Evolutionary conservation across 2,329 filamentous ascomycete species (phyloP).

Genomic region (Trichoderma guizhouense): DNA sequence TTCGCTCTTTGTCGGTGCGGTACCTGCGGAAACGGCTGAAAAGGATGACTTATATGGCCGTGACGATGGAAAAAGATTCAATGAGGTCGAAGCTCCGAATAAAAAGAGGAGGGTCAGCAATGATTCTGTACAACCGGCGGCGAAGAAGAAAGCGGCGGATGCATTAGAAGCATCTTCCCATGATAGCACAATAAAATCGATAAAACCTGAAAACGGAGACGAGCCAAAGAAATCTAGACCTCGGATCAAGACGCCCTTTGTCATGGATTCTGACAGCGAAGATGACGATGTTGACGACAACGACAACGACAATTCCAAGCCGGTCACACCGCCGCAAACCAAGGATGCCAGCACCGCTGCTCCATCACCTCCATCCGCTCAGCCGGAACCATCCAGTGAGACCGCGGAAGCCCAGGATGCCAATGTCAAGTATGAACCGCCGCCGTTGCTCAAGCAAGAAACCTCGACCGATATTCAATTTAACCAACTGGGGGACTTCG

Average conservation of each 20-base stretch:
- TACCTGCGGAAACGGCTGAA: conserved; percentile 17
- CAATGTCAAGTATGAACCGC: conserved; percentile 15
- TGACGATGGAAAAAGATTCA: conserved; percentile 30
- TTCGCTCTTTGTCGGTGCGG: conserved; percentile 51
- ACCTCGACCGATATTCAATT: conserved; percentile 34
- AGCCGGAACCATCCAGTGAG: neutral
- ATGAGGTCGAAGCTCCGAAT: conserved; percentile 34
- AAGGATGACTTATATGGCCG: conserved; percentile 31
- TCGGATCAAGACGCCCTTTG: conserved; percentile 51
- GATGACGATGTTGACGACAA: conserved; percentile 27
- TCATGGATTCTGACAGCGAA: conserved; percentile 65
- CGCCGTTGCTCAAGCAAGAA: conserved; percentile 30
- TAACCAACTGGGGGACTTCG: conserved; percentile 34
- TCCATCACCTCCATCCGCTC: neutral
- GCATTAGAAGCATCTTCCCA: neutral
- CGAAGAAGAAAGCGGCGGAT: neutral
- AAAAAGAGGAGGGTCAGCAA: conserved; percentile 31
- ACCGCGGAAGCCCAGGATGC: neutral
- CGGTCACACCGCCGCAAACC: conserved; percentile 15
- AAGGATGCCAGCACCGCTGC: neutral
- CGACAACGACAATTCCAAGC: conserved; percentile 23
- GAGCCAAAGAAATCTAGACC: conserved; percentile 23
- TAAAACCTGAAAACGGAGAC: conserved; percentile 28
- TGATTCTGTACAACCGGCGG: conserved; percentile 18
- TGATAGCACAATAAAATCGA: conserved; percentile 27